Percentiles rank a stretch among this genome's conserved stretches.
Evolutionary conservation across 164 flowering plant genomes (phyloP).

Genomic region (Berberis vulgaris): DNA sequence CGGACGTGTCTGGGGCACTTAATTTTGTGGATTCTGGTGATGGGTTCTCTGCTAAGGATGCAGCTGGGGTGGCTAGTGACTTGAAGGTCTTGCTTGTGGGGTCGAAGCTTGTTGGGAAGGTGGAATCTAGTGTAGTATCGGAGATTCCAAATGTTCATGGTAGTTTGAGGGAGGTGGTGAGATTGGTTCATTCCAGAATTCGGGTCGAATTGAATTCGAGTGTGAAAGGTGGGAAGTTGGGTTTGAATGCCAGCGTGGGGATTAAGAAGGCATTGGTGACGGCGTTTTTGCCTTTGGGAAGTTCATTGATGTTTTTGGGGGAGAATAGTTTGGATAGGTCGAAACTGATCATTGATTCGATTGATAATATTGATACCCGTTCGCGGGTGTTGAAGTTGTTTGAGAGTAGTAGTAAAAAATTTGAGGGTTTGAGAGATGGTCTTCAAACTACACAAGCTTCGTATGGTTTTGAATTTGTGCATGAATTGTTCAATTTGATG

Average conservation of each 20-base stretch:
- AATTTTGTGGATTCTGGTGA: conserved; percentile 63
- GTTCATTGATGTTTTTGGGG: conserved; percentile 34
- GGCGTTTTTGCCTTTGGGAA: conserved; percentile 26
- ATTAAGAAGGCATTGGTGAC: conserved; percentile 15
- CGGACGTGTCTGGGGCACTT: conserved; percentile 28
- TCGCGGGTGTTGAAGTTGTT: conserved; percentile 25
- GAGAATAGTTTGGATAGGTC: conserved; percentile 37
- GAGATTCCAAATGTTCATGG: conserved; percentile 54
- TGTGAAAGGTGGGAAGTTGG: conserved; percentile 10
- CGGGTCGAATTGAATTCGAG: conserved; percentile 52
- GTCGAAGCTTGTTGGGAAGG: conserved; percentile 52
- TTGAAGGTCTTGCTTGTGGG: conserved; percentile 63
- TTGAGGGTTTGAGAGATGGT: conserved; percentile 23
- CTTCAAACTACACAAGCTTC: conserved; percentile 18
- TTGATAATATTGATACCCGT: conserved; percentile 18
- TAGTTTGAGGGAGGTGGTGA: conserved; percentile 45
- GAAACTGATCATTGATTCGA: conserved; percentile 22
- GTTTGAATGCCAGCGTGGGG: no score
- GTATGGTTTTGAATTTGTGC: conserved; percentile 27
- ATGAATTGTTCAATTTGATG: conserved; percentile 30
- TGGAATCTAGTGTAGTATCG: conserved; percentile 20
- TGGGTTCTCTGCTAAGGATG: conserved; percentile 54
- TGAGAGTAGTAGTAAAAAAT: conserved; percentile 19
- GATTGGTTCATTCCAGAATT: conserved; percentile 33
- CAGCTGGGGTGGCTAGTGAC: conserved; percentile 62